Evolutionary conservation across 2,329 filamentous ascomycete genomes (phyloP), one percentile per base, ranked within the genome.

Genomic region (Rhynchosporium secalis): DNA sequence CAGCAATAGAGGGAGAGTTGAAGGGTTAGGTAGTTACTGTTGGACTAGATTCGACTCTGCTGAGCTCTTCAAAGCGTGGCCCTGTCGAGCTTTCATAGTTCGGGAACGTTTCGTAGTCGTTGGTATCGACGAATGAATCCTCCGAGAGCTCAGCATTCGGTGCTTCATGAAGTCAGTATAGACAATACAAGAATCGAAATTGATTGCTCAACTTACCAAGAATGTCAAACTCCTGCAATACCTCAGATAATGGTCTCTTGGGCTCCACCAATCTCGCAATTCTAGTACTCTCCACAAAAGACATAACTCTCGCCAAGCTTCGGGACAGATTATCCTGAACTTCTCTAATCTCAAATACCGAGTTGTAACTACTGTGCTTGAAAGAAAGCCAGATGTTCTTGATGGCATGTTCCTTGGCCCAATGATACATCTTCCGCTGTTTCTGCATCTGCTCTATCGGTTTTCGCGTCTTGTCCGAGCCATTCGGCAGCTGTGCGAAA

Each of bases 281-380:
- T 56, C 67, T 73, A 29, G 65, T 67, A 9, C 62, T 68, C 58
- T 75, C 73, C 10, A 72, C 45, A 28, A 71, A 66, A 43, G 70
- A 71, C 60, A 68, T 70, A 13, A 63, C 66, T 28, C 67, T 66
- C 31, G 69, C 63, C 5, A 72, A 58, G 38, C 70, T 71, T 8
- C 64, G 54, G 26, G 55, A 61, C 26, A 75, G 62, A 13, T 57
- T 70, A 15, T 71, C 64, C 5, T 69, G 61, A n/a, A 72, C 69
- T 20, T 75, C 71, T 31, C 62, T 65, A 5, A 75, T 69, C 43
- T 75, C 68, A 52, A 74, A 71, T 10, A 73, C 69, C 4, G 72
- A 69, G 56, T 74, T 71, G 56, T 74, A 75, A 60, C 69, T 75
- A 20, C 69, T 71, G 55, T 73, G 58, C 45, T 73, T 68, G 56